Evolutionary conservation across 2,329 filamentous ascomycete species (phyloP), one percentile per base, ranked within the genome.

Genomic region (Monosporascus cannonballus): DNA sequence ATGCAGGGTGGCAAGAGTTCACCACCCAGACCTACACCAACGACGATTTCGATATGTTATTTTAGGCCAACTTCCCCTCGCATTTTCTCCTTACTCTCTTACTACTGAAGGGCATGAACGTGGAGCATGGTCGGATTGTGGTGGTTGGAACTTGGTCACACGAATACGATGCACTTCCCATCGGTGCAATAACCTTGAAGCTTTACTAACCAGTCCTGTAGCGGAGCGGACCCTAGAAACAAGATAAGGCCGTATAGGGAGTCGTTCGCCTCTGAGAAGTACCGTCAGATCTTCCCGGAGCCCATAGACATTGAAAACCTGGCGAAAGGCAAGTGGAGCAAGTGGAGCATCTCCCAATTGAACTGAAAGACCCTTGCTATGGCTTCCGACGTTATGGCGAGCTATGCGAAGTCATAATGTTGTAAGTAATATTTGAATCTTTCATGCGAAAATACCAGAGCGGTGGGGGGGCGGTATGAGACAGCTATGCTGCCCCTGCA

Each of bases 41-140:
- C 2, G 67, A 71, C 47, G 67, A 67, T 8, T 66, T 66, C 39
- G 68, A 70, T 41, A 62, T 61, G 53, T 62, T 62, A 5, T 71
- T 69, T 48, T 59, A 62, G 47, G 54, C 56, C 27, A 68, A 64
- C 52, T 70, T 68, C 53, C 61, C 71, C 6, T 59, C 59, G 1
- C 65, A 69, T 44, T 70, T 64, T 54, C 62, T 70, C 25, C 54
- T 71, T 18, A 63, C 63, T 2, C 38, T 70, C 17, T 51, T 70
- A 22, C 53, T 70, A 11, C 57, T 71, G 18, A 56, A 63, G 53
- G 69, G 67, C 42, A 63, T 70, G 60, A 67, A 70, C 57, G 60
- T 58, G 49, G 54, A 65, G 42, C 39, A 56, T 3, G 69, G 67
- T 2, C 59, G 67, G 7, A 59, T 71, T 37, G 56, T 70, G 5